Conservation (phyloP, 768 basidiomycete species). For the Xerocomus brunneocitrinus region DNA sequence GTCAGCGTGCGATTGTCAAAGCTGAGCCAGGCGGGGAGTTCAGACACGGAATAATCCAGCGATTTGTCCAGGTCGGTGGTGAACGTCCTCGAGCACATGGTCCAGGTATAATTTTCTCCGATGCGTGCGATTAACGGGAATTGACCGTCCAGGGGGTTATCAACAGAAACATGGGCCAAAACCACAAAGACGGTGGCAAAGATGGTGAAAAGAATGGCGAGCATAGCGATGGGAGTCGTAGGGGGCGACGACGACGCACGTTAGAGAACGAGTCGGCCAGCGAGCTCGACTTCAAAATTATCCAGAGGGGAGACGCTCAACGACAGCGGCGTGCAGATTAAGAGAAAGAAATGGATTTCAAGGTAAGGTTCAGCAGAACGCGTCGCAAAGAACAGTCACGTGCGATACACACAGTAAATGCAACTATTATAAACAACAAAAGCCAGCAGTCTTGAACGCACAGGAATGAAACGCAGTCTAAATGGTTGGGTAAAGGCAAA, state of each 20-base stretch:
- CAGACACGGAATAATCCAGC: slow-evolving; percentile 48
- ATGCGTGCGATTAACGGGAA: slow-evolving; percentile 75
- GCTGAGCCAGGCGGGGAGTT: slow-evolving; percentile 70
- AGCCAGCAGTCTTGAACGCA: neutral
- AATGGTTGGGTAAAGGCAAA: slow-evolving; percentile 7
- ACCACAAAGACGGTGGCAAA: slow-evolving; percentile 36
- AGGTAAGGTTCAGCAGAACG: slow-evolving; percentile 7
- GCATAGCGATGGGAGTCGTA: slow-evolving; percentile 60
- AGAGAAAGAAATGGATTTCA: slow-evolving; percentile 10
- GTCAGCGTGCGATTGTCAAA: slow-evolving; percentile 60
- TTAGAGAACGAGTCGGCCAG: slow-evolving; percentile 51
- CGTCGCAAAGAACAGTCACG: slow-evolving; percentile 25
- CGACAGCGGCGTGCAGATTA: neutral
- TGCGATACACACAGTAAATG: slow-evolving; percentile 10
- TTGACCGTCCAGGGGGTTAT: slow-evolving; percentile 64
- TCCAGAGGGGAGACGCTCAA: slow-evolving; percentile 5
- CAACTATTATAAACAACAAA: neutral
- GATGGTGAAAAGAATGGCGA: slow-evolving; percentile 53
- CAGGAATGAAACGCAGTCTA: slow-evolving; percentile 17
- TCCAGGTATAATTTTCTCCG: slow-evolving; percentile 61
- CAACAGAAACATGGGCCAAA: slow-evolving; percentile 47
- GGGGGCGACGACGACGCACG: slow-evolving; percentile 36
- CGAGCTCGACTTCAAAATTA: slow-evolving; percentile 41
- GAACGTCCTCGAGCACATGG: slow-evolving; percentile 66
- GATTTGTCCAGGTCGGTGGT: slow-evolving; percentile 39